Evolutionary conservation across 441 rosid species (phyloP).

Genomic region (Arabidopsis hybrid): DNA sequence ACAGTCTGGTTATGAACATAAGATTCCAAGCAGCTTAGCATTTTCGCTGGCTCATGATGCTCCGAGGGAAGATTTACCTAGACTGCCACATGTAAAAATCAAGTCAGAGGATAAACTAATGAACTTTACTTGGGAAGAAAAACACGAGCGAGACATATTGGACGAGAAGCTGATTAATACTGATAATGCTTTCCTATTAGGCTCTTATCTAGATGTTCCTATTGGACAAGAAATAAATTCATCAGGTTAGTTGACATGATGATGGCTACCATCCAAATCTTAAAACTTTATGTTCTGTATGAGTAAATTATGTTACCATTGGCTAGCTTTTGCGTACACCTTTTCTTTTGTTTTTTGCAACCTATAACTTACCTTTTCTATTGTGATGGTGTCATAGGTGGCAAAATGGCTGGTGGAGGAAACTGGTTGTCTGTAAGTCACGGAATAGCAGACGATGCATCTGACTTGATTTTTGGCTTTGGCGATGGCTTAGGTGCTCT

Average conservation of each 20-base stretch:
- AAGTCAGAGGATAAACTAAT: constrained; percentile 85
- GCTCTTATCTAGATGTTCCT: constrained; percentile 90
- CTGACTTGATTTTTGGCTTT: constrained; percentile 93
- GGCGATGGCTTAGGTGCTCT: constrained; percentile 96
- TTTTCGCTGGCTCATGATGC: constrained; percentile 61
- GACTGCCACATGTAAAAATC: constrained; percentile 88
- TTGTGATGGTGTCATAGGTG: constrained; percentile 57
- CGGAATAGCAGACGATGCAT: constrained; percentile 93
- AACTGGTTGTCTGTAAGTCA: constrained; percentile 97
- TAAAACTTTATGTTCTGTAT: constrained; percentile 3
- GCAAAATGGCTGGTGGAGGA: constrained; percentile 74
- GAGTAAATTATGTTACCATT: constrained; percentile 14
- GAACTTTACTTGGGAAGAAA: constrained; percentile 78
- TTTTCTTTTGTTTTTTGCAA: neutral
- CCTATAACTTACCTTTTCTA: constrained; percentile 5
- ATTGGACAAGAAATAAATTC: constrained; percentile 87
- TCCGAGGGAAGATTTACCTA: constrained; percentile 79
- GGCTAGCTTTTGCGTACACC: constrained; percentile 16
- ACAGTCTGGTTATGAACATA: no score
- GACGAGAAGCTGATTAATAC: constrained; percentile 56
- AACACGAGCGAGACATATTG: constrained; percentile 70
- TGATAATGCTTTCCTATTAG: constrained; percentile 72
- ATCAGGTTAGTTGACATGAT: constrained; percentile 66
- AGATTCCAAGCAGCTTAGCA: constrained; percentile 23
- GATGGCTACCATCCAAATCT: constrained; percentile 16